Evolutionary conservation across 179 eudicot species (phyloP).

Genomic region (Spinacia oleracea): DNA sequence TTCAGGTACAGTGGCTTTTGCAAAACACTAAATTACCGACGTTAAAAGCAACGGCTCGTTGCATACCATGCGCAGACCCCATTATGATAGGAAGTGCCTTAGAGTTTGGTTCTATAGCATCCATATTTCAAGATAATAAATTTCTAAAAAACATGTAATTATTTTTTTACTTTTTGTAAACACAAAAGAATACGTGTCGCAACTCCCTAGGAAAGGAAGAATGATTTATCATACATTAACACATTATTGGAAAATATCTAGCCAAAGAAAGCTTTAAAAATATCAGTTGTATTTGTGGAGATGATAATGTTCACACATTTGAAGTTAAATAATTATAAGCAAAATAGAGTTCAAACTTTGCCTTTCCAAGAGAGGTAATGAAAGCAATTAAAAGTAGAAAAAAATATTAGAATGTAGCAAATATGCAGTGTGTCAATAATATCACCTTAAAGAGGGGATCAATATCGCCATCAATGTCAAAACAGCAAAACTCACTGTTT

Average conservation of each 20-base stretch:
- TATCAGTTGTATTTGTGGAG: neutral
- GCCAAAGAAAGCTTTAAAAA: neutral
- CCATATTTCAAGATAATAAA: conserved; percentile 3
- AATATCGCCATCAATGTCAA: conserved; percentile 90
- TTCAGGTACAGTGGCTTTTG: neutral
- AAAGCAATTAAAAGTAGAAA: neutral
- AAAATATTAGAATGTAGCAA: neutral
- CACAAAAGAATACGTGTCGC: neutral
- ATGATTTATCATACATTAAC: neutral
- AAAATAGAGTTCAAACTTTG: neutral
- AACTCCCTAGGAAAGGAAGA: neutral
- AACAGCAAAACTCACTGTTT: conserved; percentile 80
- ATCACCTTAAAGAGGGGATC: conserved; percentile 96
- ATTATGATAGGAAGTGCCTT: neutral
- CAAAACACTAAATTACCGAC: neutral
- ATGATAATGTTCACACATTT: neutral
- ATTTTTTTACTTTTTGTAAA: neutral
- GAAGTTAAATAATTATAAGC: neutral
- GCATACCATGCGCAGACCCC: neutral
- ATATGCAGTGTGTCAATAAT: conserved; percentile 4
- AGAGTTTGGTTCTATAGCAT: neutral
- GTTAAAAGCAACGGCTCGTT: neutral
- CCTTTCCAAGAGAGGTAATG: neutral
- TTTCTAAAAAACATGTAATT: neutral
- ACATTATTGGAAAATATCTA: neutral